Percentiles rank a stretch among this genome's conserved stretches.
These are phyloP conservation scores for Nyssa sinensis DNA, from an alignment of 148 eudicot species.

Conservation along the genomic window DNA sequence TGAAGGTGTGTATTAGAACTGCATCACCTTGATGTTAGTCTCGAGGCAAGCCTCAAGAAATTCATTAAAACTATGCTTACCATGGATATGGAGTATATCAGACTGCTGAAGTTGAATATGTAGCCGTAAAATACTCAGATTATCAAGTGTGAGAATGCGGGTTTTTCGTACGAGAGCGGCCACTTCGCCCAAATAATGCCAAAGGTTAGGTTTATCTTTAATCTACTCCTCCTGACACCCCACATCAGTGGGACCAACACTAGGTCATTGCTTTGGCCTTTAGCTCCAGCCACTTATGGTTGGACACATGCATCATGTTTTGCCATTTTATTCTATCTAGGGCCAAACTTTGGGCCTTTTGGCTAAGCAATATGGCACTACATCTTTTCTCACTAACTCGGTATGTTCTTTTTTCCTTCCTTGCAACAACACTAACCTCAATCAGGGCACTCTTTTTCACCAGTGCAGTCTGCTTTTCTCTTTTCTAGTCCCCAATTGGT, in stretches of 20 bases:
- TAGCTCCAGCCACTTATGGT: too few relatives aligned
- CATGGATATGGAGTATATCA: not conserved
- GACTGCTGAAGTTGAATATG: not conserved
- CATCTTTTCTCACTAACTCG: not conserved
- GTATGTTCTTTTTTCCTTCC: not conserved
- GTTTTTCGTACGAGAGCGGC: too few relatives aligned
- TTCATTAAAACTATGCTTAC: not conserved
- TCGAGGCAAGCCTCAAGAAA: too few relatives aligned
- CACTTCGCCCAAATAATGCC: too few relatives aligned
- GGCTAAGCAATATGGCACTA: not conserved
- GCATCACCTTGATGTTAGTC: too few relatives aligned
- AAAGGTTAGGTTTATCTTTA: too few relatives aligned
- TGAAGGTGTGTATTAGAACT: too few relatives aligned
- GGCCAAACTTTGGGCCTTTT: not conserved
- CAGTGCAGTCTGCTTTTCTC: not conserved
- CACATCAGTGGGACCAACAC: too few relatives aligned
- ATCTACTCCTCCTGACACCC: too few relatives aligned
- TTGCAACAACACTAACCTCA: not conserved
- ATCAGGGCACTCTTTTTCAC: not conserved
- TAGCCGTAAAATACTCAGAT: too few relatives aligned
- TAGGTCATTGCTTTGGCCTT: too few relatives aligned
- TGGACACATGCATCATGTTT: not conserved
- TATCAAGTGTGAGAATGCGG: too few relatives aligned
- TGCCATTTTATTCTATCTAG: not conserved
- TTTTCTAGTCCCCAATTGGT: not conserved